Evolutionary conservation across 768 basidiomycete species (phyloP), one percentile per base, ranked within the genome.

Genomic region (Tubosaeta sp.): DNA sequence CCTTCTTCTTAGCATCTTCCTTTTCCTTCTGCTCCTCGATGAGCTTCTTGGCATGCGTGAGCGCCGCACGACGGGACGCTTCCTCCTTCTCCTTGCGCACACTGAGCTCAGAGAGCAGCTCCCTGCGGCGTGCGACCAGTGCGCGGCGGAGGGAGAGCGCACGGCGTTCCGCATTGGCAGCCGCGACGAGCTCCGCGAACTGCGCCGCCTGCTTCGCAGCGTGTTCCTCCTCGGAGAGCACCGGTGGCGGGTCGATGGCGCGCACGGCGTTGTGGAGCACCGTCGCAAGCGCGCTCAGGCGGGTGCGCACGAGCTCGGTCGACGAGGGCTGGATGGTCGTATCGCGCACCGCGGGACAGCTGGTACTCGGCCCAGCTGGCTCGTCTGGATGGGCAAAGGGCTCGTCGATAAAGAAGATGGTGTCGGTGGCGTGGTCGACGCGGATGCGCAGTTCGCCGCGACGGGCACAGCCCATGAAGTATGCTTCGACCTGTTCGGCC

Each of bases 21-120:
- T 80, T 77, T 34, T 75, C 73, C 27, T 80, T 71, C 57, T 74
- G 78, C 42, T 69, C 74, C 58, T 87, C 83, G 62, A 88, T 83
- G 61, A 88, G 84, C 66, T 84, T 83, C 71, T 83, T 86, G 56
- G 77, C 73, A 32, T 84, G 70, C 1, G 66, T 73, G 29, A 77
- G 62, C 68, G 93, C 92, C 0, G 90, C 90, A 25, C 86, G 79
- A 32, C 86, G 75, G 41, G 83, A 84, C 0, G 86, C 83, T 59
- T 93, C 91, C 65, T 94, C 94, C 66, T 90, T 90, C 73, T 92
- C 90, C 67, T 90, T 87, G 54, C 91, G 79, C 39, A 85, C 84
- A 31, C 81, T 80, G 46, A 95, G 77, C 73, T 97, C 93, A 48
- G 84, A 84, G 44, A 90, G 74, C 29, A 95, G 73, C 70, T 94